A percentile compares a stretch with the other conserved stretches of the same genome.
Conservation (phyloP, 257 asterid species). For the Pogostemon cablin region DNA sequence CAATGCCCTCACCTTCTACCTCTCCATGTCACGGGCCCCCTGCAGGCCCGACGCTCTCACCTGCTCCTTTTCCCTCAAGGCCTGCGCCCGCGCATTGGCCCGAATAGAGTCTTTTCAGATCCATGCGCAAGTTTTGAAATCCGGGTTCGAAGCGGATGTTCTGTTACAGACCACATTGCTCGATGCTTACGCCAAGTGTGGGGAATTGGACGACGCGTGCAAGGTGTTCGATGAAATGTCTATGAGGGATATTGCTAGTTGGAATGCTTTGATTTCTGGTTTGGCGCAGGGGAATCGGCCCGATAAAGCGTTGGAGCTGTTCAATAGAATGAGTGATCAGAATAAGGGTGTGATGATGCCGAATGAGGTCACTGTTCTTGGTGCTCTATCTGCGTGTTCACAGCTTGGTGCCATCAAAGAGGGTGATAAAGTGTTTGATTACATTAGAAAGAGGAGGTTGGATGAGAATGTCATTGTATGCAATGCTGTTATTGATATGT, state of each 20-base stretch:
- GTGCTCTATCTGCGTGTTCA: constrained; percentile 82
- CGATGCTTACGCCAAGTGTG: constrained; percentile 70
- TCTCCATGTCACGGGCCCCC: constrained; percentile 65
- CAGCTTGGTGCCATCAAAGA: constrained; percentile 79
- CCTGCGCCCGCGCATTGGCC: constrained; percentile 84
- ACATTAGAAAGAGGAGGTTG: constrained; percentile 39
- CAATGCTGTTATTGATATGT: constrained; percentile 88
- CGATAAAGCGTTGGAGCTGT: constrained; percentile 63
- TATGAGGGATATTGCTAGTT: constrained; percentile 68
- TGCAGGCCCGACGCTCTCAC: constrained; percentile 88
- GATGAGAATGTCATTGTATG: constrained; percentile 73
- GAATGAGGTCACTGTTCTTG: constrained; percentile 84
- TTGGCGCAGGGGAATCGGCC: constrained; percentile 88
- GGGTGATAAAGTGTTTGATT: constrained; percentile 57
- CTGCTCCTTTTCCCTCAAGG: constrained; percentile 88
- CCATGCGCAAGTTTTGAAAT: constrained; percentile 54
- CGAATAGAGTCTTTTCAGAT: constrained; percentile 54
- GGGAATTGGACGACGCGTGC: constrained; percentile 56
- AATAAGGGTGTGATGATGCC: constrained; percentile 38
- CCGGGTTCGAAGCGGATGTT: constrained; percentile 61
- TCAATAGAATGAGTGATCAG: constrained; percentile 52
- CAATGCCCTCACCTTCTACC: constrained; percentile 57
- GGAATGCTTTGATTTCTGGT: constrained; percentile 92
- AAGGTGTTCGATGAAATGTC: constrained; percentile 80
- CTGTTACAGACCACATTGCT: constrained; percentile 77